phyloP scores from a whole-genome alignment of 176 grass and related monocot species.

The bread wheat (Triticum aestivum) region DNA sequence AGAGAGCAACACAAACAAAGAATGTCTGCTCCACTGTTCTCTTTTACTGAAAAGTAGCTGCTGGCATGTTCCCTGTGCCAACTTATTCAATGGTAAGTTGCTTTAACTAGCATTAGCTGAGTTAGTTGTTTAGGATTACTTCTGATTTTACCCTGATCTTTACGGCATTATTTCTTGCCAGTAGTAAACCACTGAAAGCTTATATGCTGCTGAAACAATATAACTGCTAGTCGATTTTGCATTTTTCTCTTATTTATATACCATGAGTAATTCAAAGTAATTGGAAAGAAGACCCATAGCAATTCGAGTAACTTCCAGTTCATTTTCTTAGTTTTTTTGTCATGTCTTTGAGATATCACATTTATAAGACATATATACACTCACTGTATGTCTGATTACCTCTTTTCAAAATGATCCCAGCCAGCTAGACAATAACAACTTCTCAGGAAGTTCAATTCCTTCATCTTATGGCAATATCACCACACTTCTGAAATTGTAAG shows the following conservation, averaged over 20 bases:
- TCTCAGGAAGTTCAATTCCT: constrained; percentile 77
- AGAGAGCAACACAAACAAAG: neutral
- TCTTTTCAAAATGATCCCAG: constrained; percentile 41
- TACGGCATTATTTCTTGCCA: neutral
- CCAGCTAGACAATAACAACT: constrained; percentile 94
- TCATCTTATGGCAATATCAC: constrained; percentile 63
- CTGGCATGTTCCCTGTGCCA: neutral
- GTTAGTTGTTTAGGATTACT: constrained; percentile 6
- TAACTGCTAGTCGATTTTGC: neutral
- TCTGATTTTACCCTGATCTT: constrained; percentile 7
- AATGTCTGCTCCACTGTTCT: neutral
- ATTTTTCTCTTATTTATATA: constrained; percentile 10
- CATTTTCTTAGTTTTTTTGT: neutral
- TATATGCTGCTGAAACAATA: neutral
- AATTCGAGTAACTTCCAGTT: constrained; percentile 3
- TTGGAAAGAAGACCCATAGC: constrained; percentile 14
- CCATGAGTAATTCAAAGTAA: constrained; percentile 15
- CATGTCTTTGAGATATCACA: neutral
- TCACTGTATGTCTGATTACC: neutral
- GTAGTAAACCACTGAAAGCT: neutral
- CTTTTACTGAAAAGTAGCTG: constrained; percentile 11
- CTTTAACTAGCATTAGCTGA: neutral
- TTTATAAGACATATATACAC: neutral
- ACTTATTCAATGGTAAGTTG: neutral
- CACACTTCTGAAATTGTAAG: constrained; percentile 56